These are phyloP conservation scores for Cystobasidium onofrii DNA, from an alignment of 768 basidiomycete species.

Conservation along the genomic window DNA sequence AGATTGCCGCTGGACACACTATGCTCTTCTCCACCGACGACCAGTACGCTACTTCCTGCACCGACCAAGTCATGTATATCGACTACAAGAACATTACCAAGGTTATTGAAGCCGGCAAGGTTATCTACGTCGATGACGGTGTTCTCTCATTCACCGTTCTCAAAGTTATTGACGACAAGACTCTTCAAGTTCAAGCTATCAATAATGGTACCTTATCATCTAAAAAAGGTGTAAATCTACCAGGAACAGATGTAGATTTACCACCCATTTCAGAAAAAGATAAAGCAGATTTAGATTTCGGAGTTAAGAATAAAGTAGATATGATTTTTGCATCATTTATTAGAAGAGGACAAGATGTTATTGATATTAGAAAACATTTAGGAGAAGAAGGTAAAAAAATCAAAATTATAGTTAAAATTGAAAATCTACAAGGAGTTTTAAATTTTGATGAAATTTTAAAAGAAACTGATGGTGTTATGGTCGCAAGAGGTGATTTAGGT, in stretches of 20 bases:
- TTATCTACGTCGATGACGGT: slow-evolving; percentile 97
- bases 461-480: slow-evolving; percentile 98
- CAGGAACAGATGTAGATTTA: slow-evolving; percentile 94
- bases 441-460: slow-evolving; percentile 98
- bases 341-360: slow-evolving; percentile 86
- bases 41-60: slow-evolving; percentile 67
- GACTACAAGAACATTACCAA: slow-evolving; percentile 95
- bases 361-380: slow-evolving; percentile 82
- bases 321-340: slow-evolving; percentile 99
- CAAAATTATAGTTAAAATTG: slow-evolving; percentile 99
- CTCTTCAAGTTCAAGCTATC: slow-evolving; percentile 81
- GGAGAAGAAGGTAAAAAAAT: slow-evolving; percentile 90
- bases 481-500: slow-evolving; percentile 96
- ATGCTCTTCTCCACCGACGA: slow-evolving; percentile 80
- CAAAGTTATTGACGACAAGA: slow-evolving; percentile 43
- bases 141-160: slow-evolving; percentile 43
- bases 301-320: slow-evolving; percentile 95
- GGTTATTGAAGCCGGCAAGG: slow-evolving; percentile 92
- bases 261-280: slow-evolving; percentile 97
- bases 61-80: slow-evolving; percentile 76
- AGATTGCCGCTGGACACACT: slow-evolving; percentile 83
- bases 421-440: slow-evolving; percentile 96
- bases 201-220: slow-evolving; percentile 91
- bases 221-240: slow-evolving; percentile 97
- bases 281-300: slow-evolving; percentile 86